Evolutionary conservation across 805 yeast genomes (phyloP).

Genomic region (Metschnikowia koreensis): DNA sequence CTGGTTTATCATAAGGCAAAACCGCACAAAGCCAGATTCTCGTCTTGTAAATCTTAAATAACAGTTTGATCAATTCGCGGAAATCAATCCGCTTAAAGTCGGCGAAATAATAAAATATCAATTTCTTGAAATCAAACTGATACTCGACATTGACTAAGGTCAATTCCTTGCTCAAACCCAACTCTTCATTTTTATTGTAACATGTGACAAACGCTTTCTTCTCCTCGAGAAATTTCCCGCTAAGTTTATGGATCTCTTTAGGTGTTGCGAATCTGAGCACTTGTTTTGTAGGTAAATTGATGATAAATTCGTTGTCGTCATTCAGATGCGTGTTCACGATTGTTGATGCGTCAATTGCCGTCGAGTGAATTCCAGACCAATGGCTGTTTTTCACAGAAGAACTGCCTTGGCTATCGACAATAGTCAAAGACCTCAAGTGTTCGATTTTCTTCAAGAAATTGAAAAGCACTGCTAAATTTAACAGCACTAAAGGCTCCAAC

Average conservation of each 20-base stretch:
- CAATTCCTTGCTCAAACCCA: slow-evolving; percentile 45
- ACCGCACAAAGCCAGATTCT: slow-evolving; percentile 50
- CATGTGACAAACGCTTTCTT: slow-evolving; percentile 69
- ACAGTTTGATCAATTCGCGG: slow-evolving; percentile 43
- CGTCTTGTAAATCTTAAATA: slow-evolving; percentile 46
- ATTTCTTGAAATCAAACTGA: slow-evolving; percentile 45
- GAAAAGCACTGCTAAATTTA: slow-evolving; percentile 66
- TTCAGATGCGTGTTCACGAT: slow-evolving; percentile 41
- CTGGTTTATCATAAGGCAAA: slow-evolving; percentile 39
- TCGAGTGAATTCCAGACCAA: slow-evolving; percentile 41
- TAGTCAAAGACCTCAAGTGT: slow-evolving; percentile 54
- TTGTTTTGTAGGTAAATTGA: slow-evolving; percentile 71
- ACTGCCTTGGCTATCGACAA: slow-evolving; percentile 26
- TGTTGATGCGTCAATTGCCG: slow-evolving; percentile 31
- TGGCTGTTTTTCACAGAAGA: slow-evolving; percentile 22
- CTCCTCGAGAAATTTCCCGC: slow-evolving; percentile 67
- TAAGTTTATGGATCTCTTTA: slow-evolving; percentile 60
- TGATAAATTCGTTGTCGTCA: slow-evolving; percentile 60
- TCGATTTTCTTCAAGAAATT: slow-evolving; percentile 73
- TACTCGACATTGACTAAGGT: slow-evolving; percentile 47
- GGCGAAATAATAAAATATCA: slow-evolving; percentile 46
- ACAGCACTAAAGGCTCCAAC: slow-evolving; percentile 59
- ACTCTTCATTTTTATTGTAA: slow-evolving; percentile 43
- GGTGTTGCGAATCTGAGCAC: slow-evolving; percentile 74
- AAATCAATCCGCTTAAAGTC: slow-evolving; percentile 46